Evolutionary conservation across 2,329 filamentous ascomycete genomes (phyloP).

Genomic region (Cercospora sp.): DNA sequence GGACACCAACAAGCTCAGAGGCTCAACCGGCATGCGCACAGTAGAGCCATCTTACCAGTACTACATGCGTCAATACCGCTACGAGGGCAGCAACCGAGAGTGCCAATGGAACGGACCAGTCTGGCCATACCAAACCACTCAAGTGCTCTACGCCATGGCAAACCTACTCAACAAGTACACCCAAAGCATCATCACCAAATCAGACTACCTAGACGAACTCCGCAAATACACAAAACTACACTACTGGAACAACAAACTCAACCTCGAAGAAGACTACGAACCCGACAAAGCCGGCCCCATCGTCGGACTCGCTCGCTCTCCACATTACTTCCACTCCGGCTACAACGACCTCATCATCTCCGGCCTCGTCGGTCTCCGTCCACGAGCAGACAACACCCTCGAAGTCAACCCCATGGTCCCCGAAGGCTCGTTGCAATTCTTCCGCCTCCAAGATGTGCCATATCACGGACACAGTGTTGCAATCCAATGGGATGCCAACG

Average conservation of each 20-base stretch:
- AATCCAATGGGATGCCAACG: constrained; percentile 45
- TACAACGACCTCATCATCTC: constrained; percentile 46
- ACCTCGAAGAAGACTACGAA: constrained; percentile 49
- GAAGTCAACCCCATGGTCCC: constrained; percentile 45
- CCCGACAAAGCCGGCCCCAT: constrained; percentile 45
- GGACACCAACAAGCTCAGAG: constrained; percentile 39
- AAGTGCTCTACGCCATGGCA: constrained; percentile 44
- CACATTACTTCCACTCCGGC: constrained; percentile 51
- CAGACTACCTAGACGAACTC: constrained; percentile 43
- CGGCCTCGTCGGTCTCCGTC: constrained; percentile 46
- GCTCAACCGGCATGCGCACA: constrained; percentile 43
- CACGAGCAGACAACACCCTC: constrained; percentile 42
- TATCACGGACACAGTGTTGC: constrained; percentile 47
- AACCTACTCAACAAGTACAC: constrained; percentile 48
- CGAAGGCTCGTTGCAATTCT: constrained; percentile 41
- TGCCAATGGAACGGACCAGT: constrained; percentile 51
- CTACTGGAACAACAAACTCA: constrained; percentile 39
- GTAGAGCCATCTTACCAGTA: constrained; percentile 49
- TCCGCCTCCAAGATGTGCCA: constrained; percentile 44
- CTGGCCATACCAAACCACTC: constrained; percentile 49
- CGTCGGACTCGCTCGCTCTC: constrained; percentile 46
- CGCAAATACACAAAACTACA: constrained; percentile 45
- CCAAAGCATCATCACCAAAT: constrained; percentile 32
- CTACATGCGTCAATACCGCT: constrained; percentile 49
- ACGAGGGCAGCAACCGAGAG: constrained; percentile 40